Evolutionary conservation across 208 protist species (phyloP), one percentile per base, ranked within the genome.

Genomic region (Porcisia deanei): DNA sequence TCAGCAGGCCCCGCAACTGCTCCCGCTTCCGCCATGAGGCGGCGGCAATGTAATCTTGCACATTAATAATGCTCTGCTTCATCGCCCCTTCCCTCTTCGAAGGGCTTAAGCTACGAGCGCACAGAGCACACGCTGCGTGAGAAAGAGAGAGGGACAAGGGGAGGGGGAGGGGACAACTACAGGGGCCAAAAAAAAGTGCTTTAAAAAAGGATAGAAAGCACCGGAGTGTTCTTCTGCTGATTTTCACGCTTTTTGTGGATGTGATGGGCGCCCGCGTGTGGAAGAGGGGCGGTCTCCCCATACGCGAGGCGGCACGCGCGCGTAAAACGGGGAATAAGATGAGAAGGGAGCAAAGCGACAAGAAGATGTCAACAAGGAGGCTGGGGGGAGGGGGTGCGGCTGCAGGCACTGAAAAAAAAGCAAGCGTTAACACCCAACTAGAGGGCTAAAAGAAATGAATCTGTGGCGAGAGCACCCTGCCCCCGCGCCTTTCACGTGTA

Each of bases 1-100:
- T 84, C 41, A 95, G 60, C 14, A 95, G 84, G 16, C 91, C 93
- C 49, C 91, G 86, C 54, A 97, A 77, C 82, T 97, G 93, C 37
- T 90, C 88, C 14, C 89, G 84, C 63, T 79, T 82, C 22, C 93
- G 81, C 91, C 93, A 97, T 39, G 80, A 84, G 1, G 90, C 78
- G 1, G 89, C 81, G 5, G 93, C 84, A 34, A 87, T 85, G 81
- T 91, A 95, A 43, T 88, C 81, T 22, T 88, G 84, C 49, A 91
- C 65, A 73, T 86, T 79, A 58, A 96, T 60, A 55, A 96, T 88
- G 70, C 90, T 94, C 30, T 83, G 78, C 37, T 89, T 76, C 90
- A 94, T 94, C 71, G 43, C 22, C 30, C 43, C 14, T 43, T 12
- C 47, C 22, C 16, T 57, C 8, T 41, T 4, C 22, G 9, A 14